Percentiles rank a stretch among this genome's conserved stretches.
These are phyloP conservation scores for Nymphaea thermarum DNA, from an alignment of 164 flowering plant genomes.

Conservation along the genomic window DNA sequence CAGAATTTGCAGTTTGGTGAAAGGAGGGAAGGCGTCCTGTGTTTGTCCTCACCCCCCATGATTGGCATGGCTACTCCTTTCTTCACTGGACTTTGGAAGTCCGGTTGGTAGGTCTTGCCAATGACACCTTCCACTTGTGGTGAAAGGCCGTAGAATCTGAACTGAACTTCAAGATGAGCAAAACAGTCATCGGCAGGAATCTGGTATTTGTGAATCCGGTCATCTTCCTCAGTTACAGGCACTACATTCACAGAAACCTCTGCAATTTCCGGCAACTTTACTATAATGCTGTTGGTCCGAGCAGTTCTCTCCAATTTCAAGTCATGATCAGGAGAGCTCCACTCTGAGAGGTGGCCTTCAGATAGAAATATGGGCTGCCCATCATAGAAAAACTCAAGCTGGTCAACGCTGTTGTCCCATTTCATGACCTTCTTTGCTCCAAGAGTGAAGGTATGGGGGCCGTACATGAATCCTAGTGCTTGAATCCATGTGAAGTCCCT, in stretches of 20 bases:
- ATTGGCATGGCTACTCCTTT: slow-evolving; percentile 71
- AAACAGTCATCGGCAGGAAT: slow-evolving; percentile 62
- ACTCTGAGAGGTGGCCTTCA: slow-evolving; percentile 24
- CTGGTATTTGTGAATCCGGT: slow-evolving; percentile 43
- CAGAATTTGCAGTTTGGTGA: slow-evolving; percentile 33
- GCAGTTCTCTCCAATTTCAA: too few relatives aligned
- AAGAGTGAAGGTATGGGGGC: slow-evolving; percentile 32
- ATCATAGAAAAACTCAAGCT: slow-evolving; percentile 36
- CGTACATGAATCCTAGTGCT: slow-evolving; percentile 56
- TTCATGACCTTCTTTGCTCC: slow-evolving; percentile 30
- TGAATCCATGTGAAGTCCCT: slow-evolving; percentile 79
- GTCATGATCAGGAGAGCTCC: slow-evolving; percentile 6
- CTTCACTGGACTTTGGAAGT: slow-evolving; percentile 52
- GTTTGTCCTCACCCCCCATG: slow-evolving; percentile 62
- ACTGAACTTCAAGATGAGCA: slow-evolving; percentile 70
- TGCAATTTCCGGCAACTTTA: slow-evolving; percentile 20
- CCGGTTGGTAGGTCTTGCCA: slow-evolving; percentile 62
- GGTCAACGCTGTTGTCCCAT: slow-evolving; percentile 49
- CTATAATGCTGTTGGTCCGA: slow-evolving; percentile 10
- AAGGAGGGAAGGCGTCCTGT: slow-evolving; percentile 43
- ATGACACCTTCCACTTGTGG: slow-evolving; percentile 64
- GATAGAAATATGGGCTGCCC: slow-evolving; percentile 26
- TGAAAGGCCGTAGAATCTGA: slow-evolving; percentile 44
- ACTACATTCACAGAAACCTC: slow-evolving; percentile 33
- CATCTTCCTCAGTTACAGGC: slow-evolving; percentile 31